Evolutionary conservation across 306 rosid genomes (phyloP).

Genomic region (Pterocarpus macrocarpus): DNA sequence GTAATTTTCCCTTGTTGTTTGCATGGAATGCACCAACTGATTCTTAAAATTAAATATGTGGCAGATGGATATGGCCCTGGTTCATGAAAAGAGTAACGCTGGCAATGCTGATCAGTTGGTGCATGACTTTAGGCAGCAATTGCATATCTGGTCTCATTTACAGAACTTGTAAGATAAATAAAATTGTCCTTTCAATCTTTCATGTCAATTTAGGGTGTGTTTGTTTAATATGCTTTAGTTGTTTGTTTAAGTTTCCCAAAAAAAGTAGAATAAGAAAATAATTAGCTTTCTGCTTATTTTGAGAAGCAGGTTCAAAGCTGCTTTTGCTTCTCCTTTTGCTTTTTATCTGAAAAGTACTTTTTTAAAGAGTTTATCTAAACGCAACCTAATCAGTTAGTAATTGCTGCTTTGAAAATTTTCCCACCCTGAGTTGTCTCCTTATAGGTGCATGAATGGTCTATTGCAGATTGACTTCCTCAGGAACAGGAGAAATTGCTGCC

Average conservation of each 20-base stretch:
- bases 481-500: constrained; percentile 46
- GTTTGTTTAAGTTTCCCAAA: not conserved
- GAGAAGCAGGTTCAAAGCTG: not conserved
- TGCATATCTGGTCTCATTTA: constrained; percentile 71
- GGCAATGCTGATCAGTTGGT: constrained; percentile 55
- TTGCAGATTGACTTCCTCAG: constrained; percentile 71
- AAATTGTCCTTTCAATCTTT: constrained; percentile 24
- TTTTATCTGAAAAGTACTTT: not conserved
- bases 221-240: not conserved
- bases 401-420: constrained; percentile 4
- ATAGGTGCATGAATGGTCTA: constrained; percentile 35
- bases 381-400: constrained; percentile 3
- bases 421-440: constrained; percentile 38
- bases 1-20: constrained; percentile 1
- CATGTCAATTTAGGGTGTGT: constrained; percentile 15
- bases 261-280: not conserved
- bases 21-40: constrained; percentile 5
- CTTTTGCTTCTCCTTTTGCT: not conserved
- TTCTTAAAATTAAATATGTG: constrained; percentile 55
- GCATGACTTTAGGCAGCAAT: constrained; percentile 67
- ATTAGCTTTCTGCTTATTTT: not conserved
- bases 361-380: no score
- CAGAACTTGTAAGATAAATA: constrained; percentile 70
- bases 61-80: constrained; percentile 58
- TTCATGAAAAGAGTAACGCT: constrained; percentile 59